Evolutionary conservation across 2,329 filamentous ascomycete genomes (phyloP).

Genomic region (Ophiostoma perfectum): DNA sequence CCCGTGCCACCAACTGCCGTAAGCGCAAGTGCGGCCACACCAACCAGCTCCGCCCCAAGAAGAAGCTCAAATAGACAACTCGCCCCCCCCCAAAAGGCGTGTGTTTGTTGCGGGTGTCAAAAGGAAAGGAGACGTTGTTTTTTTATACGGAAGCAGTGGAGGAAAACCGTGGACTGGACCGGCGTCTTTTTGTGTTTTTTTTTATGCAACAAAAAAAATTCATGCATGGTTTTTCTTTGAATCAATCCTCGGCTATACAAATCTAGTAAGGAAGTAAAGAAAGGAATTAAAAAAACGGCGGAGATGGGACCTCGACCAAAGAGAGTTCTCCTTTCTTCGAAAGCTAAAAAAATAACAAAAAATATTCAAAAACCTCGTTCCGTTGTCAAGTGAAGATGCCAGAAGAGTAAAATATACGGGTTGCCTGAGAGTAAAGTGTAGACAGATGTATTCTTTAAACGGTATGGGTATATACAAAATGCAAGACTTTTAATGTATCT

Average conservation of each 20-base stretch:
- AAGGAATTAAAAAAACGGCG: not conserved
- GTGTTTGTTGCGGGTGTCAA: constrained; percentile 16
- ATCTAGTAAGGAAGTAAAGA: not conserved
- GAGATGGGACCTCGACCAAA: not conserved
- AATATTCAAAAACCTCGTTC: not conserved
- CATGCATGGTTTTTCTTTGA: constrained; percentile 10
- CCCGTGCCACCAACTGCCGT: constrained; percentile 99
- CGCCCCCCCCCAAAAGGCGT: constrained; percentile 20
- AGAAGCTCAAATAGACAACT: constrained; percentile 64
- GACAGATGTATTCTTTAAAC: not conserved
- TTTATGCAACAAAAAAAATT: constrained; percentile 13
- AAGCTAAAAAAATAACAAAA: constrained; percentile 11
- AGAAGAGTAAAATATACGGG: too few relatives aligned
- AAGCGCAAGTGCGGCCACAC: constrained; percentile 99
- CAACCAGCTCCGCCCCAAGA: constrained; percentile 99
- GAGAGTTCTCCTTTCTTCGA: not conserved
- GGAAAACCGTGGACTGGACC: constrained; percentile 16
- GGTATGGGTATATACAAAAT: not conserved
- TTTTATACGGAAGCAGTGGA: constrained; percentile 12
- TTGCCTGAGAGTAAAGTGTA: not conserved
- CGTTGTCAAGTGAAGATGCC: not conserved
- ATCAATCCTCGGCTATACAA: not conserved
- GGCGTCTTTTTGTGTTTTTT: constrained; percentile 16
- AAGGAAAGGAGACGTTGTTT: constrained; percentile 11
- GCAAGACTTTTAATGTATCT: not conserved